Conservation (phyloP, 164 flowering plant species). For the Aristolochia fimbriata region DNA sequence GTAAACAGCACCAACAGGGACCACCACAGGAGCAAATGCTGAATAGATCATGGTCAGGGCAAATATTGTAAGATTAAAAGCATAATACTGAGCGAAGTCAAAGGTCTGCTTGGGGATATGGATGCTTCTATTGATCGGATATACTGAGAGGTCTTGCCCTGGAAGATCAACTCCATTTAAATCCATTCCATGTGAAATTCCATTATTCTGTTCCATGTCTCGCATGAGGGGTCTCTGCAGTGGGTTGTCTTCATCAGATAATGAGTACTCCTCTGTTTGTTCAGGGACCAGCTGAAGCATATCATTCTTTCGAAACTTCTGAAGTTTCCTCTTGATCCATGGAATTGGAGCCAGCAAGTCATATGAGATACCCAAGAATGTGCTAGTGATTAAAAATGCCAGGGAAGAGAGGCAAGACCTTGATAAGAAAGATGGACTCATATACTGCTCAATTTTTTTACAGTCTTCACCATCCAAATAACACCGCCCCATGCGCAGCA, state of each 20-base stretch:
- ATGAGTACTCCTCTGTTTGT: constrained; percentile 64
- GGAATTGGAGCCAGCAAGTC: constrained; percentile 94
- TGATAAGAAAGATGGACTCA: constrained; percentile 91
- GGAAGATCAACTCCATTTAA: constrained; percentile 32
- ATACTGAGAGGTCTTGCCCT: constrained; percentile 69
- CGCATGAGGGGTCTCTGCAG: constrained; percentile 60
- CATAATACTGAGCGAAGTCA: constrained; percentile 98
- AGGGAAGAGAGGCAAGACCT: constrained; percentile 91
- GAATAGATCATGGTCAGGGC: constrained; percentile 91
- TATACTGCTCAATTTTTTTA: constrained; percentile 83
- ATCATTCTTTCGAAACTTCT: constrained; percentile 81
- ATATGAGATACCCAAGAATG: constrained; percentile 90
- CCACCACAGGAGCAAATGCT: constrained; percentile 82
- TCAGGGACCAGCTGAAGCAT: constrained; percentile 99
- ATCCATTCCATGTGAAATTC: constrained; percentile 15
- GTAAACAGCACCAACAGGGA: constrained; percentile 90
- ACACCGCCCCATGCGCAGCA: constrained; percentile 85
- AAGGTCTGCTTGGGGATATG: constrained; percentile 85
- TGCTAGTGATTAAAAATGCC: constrained; percentile 87
- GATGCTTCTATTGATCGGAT: constrained; percentile 74
- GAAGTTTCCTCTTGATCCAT: constrained; percentile 89
- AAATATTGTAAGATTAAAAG: constrained; percentile 92
- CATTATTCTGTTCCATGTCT: constrained; percentile 29
- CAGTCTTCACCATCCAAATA: constrained; percentile 99
- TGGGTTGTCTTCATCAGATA: constrained; percentile 41